Evolutionary conservation across 768 basidiomycete genomes (phyloP).

Genomic region (Leucogyrophana mollusca): DNA sequence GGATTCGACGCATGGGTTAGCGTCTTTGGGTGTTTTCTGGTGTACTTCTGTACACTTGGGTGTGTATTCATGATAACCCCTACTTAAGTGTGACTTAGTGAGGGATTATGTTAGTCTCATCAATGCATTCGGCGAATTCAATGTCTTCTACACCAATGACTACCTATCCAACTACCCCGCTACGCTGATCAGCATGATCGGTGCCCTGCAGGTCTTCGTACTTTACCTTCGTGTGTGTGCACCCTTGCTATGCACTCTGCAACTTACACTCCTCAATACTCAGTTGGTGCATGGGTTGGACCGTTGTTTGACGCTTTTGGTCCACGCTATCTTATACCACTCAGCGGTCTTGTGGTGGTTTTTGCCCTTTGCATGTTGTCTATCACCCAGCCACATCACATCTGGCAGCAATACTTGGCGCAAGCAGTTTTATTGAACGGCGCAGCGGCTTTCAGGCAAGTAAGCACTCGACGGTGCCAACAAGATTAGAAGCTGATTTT

Average conservation of each 20-base stretch:
- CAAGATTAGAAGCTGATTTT: neutral
- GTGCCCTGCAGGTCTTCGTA: constrained; percentile 26
- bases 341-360: constrained; percentile 18
- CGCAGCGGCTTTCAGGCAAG: constrained; percentile 17
- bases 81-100: constrained; percentile 11
- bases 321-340: constrained; percentile 20
- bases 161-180: constrained; percentile 27
- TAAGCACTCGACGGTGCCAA: neutral
- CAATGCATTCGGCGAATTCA: constrained; percentile 36
- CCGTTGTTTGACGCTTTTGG: constrained; percentile 22
- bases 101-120: constrained; percentile 13
- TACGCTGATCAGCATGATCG: constrained; percentile 28
- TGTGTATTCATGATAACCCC: constrained; percentile 4
- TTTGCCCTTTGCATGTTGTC: constrained; percentile 25
- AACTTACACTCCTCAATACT: constrained; percentile 3
- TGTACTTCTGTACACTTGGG: constrained; percentile 18
- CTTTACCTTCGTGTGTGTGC: constrained; percentile 13
- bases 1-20: constrained; percentile 23
- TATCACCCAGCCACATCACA: constrained; percentile 22
- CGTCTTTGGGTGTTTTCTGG: constrained; percentile 13
- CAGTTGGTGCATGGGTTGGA: constrained; percentile 19
- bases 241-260: neutral
- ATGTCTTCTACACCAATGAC: constrained; percentile 29
- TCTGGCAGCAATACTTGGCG: constrained; percentile 28
- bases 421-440: constrained; percentile 26